Evolutionary conservation across 2,329 filamentous ascomycete genomes (phyloP).

Genomic region (Beauveria sp.): DNA sequence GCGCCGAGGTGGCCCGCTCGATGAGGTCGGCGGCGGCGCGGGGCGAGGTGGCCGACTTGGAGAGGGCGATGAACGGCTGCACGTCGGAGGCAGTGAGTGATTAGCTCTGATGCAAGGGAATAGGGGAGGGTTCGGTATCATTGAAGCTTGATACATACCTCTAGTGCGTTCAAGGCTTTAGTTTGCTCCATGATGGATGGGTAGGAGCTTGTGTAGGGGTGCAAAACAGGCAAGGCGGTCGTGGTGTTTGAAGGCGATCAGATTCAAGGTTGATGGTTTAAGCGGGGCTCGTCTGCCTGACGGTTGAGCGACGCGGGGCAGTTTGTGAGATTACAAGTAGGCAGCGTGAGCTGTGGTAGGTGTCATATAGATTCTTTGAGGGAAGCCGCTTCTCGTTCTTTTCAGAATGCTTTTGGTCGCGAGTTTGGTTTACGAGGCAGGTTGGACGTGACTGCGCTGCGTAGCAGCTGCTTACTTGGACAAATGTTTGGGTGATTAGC

Average conservation of each 20-base stretch:
- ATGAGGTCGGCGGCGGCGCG: conserved; percentile 81
- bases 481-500: too few species aligned
- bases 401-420: too few species aligned
- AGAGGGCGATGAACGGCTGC: conserved; percentile 84
- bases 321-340: background rate
- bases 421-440: too few species aligned
- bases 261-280: background rate
- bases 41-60: conserved; percentile 76
- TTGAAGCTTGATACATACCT: conserved; percentile 33
- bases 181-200: conserved; percentile 61
- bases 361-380: too few species aligned
- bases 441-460: too few species aligned
- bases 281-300: conserved; percentile 3
- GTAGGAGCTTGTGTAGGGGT: conserved; percentile 4
- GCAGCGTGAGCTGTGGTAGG: background rate
- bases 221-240: conserved; percentile 5
- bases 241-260: conserved; percentile 10
- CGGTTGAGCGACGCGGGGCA: conserved; percentile 11
- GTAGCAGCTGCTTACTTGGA: too few species aligned
- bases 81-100: conserved; percentile 25
- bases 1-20: conserved; percentile 77
- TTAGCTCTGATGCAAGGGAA: background rate
- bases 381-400: too few species aligned
- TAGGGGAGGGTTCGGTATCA: background rate
- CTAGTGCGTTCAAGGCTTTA: conserved; percentile 56